Percentiles rank a stretch among this genome's conserved stretches.
Evolutionary conservation across 225 moss, liverwort and hornwort species (phyloP).

Genomic region (Polytrichum commune): DNA sequence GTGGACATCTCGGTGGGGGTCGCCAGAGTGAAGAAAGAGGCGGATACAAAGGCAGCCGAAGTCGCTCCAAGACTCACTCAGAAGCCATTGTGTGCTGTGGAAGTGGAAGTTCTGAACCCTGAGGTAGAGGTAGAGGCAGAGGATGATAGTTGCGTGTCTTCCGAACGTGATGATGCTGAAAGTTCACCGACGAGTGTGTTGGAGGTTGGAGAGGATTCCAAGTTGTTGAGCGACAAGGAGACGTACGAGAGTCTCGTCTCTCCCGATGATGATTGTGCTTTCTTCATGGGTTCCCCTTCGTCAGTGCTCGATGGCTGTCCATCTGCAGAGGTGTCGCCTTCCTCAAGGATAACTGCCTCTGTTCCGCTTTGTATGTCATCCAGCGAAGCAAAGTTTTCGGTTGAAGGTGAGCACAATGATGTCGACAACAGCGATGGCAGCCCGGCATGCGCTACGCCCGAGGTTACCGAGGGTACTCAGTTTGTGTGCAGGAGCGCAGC

Average conservation of each 20-base stretch:
- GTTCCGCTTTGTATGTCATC: background rate
- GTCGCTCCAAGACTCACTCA: conserved; percentile 7
- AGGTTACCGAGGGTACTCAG: background rate
- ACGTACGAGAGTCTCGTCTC: background rate
- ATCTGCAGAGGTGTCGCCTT: conserved; percentile 3
- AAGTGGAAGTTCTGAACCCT: conserved; percentile 6
- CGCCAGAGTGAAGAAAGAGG: conserved; percentile 16
- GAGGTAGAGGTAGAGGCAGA: background rate
- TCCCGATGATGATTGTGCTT: conserved; percentile 16
- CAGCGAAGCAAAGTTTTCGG: background rate
- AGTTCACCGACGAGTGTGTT: background rate
- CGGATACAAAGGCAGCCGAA: background rate
- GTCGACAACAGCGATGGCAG: background rate
- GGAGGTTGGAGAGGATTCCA: background rate
- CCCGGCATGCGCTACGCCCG: background rate
- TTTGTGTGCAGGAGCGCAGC: background rate
- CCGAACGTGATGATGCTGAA: conserved; percentile 10
- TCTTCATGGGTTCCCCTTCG: conserved; percentile 28
- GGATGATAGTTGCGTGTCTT: conserved; percentile 31
- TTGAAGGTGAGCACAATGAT: background rate
- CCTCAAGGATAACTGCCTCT: background rate
- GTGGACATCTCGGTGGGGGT: conserved; percentile 11
- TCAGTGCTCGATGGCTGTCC: conserved; percentile 37
- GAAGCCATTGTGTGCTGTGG: conserved; percentile 14
- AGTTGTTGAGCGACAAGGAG: background rate